These are phyloP conservation scores for Beauveria medogensis DNA, from an alignment of 2,329 filamentous ascomycete genomes.

Conservation along the genomic window DNA sequence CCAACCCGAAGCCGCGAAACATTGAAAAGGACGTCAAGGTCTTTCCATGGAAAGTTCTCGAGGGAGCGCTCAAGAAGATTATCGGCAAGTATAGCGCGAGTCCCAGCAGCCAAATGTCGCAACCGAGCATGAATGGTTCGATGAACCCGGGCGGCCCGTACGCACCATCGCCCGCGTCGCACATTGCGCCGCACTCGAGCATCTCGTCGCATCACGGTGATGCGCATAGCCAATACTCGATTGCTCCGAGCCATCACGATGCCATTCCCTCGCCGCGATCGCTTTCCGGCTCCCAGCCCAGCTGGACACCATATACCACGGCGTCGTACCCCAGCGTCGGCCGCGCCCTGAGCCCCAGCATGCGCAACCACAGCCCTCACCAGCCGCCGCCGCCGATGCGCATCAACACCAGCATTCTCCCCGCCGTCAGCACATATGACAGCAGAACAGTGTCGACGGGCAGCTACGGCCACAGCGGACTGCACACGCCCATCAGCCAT, in stretches of 20 bases:
- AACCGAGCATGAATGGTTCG: conserved; percentile 34
- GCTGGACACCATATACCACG: conserved; percentile 41
- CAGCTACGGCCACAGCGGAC: conserved; percentile 32
- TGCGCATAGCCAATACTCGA: conserved; percentile 29
- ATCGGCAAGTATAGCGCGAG: conserved; percentile 84
- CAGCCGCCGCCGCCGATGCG: conserved; percentile 26
- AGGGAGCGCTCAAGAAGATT: conserved; percentile 88
- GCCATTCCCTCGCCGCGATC: conserved; percentile 45
- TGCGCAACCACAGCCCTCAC: conserved; percentile 28
- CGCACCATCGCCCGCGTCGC: conserved; percentile 32
- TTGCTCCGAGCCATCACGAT: conserved; percentile 38
- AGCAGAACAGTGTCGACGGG: conserved; percentile 22
- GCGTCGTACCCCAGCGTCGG: conserved; percentile 25
- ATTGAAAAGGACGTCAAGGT: conserved; percentile 99
- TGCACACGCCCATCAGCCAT: conserved; percentile 32
- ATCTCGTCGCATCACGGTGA: conserved; percentile 23
- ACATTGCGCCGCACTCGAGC: conserved; percentile 23
- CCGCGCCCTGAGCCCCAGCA: conserved; percentile 35
- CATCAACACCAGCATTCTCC: conserved; percentile 30
- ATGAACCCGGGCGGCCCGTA: conserved; percentile 30
- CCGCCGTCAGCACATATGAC: conserved; percentile 33
- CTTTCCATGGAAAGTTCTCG: conserved; percentile 89
- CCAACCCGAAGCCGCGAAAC: conserved; percentile 88
- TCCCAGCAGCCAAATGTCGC: conserved; percentile 31
- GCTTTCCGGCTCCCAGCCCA: conserved; percentile 37